Percentiles rank a stretch among this genome's conserved stretches.
These are phyloP conservation scores for Pseudofabraea citricarpa DNA, from an alignment of 2,329 filamentous ascomycete genomes.

Conservation along the genomic window DNA sequence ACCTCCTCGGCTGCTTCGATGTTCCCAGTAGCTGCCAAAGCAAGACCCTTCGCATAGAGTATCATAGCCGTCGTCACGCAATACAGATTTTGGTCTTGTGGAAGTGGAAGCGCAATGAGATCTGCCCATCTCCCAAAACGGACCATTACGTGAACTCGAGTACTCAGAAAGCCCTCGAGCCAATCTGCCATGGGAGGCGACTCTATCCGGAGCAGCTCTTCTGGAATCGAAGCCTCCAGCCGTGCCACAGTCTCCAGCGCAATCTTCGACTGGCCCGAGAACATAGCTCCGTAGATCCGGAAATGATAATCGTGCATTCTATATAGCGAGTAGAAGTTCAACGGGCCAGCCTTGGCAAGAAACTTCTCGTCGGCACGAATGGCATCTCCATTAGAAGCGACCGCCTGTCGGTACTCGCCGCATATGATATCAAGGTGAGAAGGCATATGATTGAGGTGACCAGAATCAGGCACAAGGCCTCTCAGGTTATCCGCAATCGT, in stretches of 20 bases:
- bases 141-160: slow-evolving; percentile 65
- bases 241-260: slow-evolving; percentile 55
- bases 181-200: slow-evolving; percentile 75
- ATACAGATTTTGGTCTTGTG: slow-evolving; percentile 56
- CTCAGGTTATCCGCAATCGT: slow-evolving; percentile 57
- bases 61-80: slow-evolving; percentile 64
- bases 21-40: slow-evolving; percentile 53
- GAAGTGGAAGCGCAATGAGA: slow-evolving; percentile 51
- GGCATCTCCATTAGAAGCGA: slow-evolving; percentile 62
- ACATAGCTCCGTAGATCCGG: slow-evolving; percentile 73
- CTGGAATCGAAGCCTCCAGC: slow-evolving; percentile 59
- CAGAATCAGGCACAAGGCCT: slow-evolving; percentile 61
- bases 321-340: slow-evolving; percentile 76
- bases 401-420: slow-evolving; percentile 64
- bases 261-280: slow-evolving; percentile 59
- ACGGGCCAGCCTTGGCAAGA: slow-evolving; percentile 49
- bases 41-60: slow-evolving; percentile 65
- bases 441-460: slow-evolving; percentile 73
- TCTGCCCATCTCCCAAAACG: slow-evolving; percentile 72
- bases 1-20: slow-evolving; percentile 50
- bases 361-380: slow-evolving; percentile 65
- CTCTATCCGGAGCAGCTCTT: slow-evolving; percentile 56
- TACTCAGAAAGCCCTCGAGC: slow-evolving; percentile 66
- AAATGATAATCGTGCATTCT: slow-evolving; percentile 73
- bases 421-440: slow-evolving; percentile 70